Percentiles rank a stretch among this genome's conserved stretches.
These are phyloP conservation scores for Penicillium expansum DNA, from an alignment of 2,329 filamentous ascomycete species.

Conservation along the genomic window DNA sequence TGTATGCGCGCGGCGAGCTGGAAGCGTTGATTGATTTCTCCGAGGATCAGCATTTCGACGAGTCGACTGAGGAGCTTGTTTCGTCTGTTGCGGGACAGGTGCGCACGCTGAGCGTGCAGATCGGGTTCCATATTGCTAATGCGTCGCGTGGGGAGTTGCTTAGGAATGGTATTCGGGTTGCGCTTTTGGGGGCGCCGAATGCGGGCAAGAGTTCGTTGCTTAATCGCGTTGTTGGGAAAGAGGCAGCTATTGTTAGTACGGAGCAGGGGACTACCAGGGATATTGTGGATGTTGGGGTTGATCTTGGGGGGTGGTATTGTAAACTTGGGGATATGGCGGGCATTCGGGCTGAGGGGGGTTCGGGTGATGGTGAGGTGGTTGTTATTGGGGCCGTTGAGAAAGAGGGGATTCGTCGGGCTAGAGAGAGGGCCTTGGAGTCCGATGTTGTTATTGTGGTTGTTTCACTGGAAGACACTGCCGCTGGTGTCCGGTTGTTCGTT, in stretches of 20 bases:
- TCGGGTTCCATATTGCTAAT: constrained; percentile 70
- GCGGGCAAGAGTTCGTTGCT: constrained; percentile 92
- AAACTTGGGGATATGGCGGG: constrained; percentile 96
- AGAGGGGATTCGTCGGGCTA: constrained; percentile 87
- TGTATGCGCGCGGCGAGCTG: constrained; percentile 82
- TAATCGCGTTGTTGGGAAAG: constrained; percentile 83
- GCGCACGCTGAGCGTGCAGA: constrained; percentile 56
- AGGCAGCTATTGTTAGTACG: constrained; percentile 90
- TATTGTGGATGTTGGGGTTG: constrained; percentile 86
- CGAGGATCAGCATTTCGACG: constrained; percentile 96
- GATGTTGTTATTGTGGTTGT: constrained; percentile 82
- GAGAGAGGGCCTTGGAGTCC: constrained; percentile 73
- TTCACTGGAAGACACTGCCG: constrained; percentile 59
- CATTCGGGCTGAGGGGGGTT: constrained; percentile 55
- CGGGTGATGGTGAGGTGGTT: constrained; percentile 13
- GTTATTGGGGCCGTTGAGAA: constrained; percentile 72
- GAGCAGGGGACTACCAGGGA: constrained; percentile 94
- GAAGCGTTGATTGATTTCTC: constrained; percentile 97
- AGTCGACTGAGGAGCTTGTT: constrained; percentile 71
- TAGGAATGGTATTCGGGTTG: constrained; percentile 78
- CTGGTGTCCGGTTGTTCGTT: constrained; percentile 37
- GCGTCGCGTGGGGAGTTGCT: constrained; percentile 80
- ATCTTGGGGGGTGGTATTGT: constrained; percentile 85
- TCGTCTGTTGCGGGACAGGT: constrained; percentile 67
- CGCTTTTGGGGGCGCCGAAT: constrained; percentile 87